Evolutionary conservation across 306 rosid species (phyloP), one percentile per base, ranked within the genome.

Genomic region (Prunus kanzakura): DNA sequence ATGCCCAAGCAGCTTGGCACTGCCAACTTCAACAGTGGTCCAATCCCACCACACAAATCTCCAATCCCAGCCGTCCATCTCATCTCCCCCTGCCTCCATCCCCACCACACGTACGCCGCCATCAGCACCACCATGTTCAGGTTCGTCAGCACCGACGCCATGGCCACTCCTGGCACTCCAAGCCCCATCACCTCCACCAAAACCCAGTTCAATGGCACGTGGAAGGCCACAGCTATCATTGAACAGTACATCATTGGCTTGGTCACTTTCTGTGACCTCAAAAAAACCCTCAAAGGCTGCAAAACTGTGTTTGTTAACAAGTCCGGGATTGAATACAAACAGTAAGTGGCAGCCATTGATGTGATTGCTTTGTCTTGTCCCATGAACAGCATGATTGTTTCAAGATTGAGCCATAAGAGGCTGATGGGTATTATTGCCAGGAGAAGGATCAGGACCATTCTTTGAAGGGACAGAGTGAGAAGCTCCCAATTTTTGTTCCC

Each of bases 1-100:
- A 95, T 95, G 64, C 93, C 96, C 23, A 95, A 63, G 35, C 99
- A 92, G 61, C 99, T 95, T 11, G 99, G 99, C 16, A 95, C 89
- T 0, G 99, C 97, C 77, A 95, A 62, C 50, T 54, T 85, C 84
- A 92, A 3, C 82, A 94, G 76, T 56, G 85, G 79, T 30, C 89
- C 91, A 54, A 91, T 56, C 22, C 91, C 96, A 32, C 83, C 82
- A 19, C 69, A 80, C 71, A 88, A 64, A 23, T 63, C 87, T 13
- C 88, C 83, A 27, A 84, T 69, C 79, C 86, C 81, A 52, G 71
- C 67, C 32, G 67, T 67, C 93, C 92, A 87, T 72, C 64, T 83
- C 88, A 86, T 0, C 78, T 30, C 65, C 68, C 79, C 80, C 51
- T 52, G 79, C 84, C 68, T 76, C 75, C 85, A 72, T 71, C 84